These are phyloP conservation scores for Talaromyces funiculosus DNA, from an alignment of 2,329 filamentous ascomycete genomes.

Conservation along the genomic window DNA sequence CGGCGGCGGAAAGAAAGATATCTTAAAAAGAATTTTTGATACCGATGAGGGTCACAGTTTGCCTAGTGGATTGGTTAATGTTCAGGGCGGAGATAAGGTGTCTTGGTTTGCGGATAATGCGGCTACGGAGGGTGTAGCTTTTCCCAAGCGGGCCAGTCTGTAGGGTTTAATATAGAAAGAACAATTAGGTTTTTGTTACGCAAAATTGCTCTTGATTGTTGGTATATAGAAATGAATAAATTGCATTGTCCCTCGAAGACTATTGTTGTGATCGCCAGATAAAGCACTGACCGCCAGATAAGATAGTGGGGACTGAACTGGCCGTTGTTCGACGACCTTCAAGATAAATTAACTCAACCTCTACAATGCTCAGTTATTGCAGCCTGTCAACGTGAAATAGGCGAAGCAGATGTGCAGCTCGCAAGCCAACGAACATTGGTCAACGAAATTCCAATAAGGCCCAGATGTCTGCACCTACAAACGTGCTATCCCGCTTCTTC, in stretches of 20 bases:
- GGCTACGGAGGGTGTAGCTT: slow-evolving; percentile 78
- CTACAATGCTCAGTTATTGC: not conserved
- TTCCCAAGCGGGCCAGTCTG: slow-evolving; percentile 67
- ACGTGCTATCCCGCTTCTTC: not conserved
- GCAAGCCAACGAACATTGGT: not conserved
- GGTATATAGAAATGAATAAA: not conserved
- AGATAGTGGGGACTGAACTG: not conserved
- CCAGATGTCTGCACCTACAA: not conserved
- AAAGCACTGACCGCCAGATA: not conserved
- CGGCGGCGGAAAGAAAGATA: slow-evolving; percentile 80
- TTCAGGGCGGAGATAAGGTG: slow-evolving; percentile 73
- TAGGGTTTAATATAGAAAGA: slow-evolving; percentile 27
- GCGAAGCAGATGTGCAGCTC: not conserved
- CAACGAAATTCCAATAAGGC: not conserved
- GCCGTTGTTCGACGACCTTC: not conserved
- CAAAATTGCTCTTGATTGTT: not conserved
- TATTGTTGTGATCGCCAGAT: not conserved
- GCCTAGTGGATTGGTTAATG: slow-evolving; percentile 84
- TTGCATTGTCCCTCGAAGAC: not conserved
- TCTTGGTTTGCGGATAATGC: slow-evolving; percentile 92
- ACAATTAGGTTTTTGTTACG: not conserved
- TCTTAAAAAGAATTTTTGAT: slow-evolving; percentile 90
- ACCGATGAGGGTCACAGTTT: slow-evolving; percentile 64
- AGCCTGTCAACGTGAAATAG: not conserved
- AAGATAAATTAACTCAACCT: not conserved